Base-by-base conservation (phyloP, 2,329 filamentous ascomycete genomes). In the Phialocephala subalpina region DNA sequence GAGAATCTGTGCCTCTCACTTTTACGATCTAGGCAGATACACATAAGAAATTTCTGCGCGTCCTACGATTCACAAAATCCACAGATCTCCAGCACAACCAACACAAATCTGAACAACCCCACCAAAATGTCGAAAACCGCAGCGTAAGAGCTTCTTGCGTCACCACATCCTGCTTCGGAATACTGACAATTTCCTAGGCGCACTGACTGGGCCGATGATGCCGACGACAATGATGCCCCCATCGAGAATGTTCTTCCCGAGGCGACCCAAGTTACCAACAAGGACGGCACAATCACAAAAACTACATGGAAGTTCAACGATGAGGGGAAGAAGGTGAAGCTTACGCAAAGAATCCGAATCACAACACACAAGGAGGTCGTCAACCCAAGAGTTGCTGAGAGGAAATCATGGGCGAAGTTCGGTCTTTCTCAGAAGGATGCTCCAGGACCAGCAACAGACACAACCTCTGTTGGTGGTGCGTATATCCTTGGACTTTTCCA, bases 281-380 rank as follows among this genome's bases (percentile, higher is more conserved):
- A 97, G 84, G 96, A 99, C 81, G 96, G 97, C 79, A 97, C 93
- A 76, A 97, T 97, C 83, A 99, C 97, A 56, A 92, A 96, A 74
- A 90, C 97, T 77, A 92, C 92, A 70, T 97, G 93, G 84, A 88
- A 90, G 76, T 89, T 93, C 83, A 95, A 97, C 83, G 96, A 99
- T 73, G 88, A 95, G 70, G 92, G 92, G 81, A 94, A 97, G 81
- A 97, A 97, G 82, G 92, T 98, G 78, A 98, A 98, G 87, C 96
- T 94, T 70, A 98, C 94, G 68, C 94, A 96, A 79, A 93, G 94
- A 75, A 95, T 98, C 83, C 93, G 94, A 79, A 93, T 93, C 77
- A 97, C 92, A 69, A 90, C 94, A 73, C 89, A 97, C 81, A 94
- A 93, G 81, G 93, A 97, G 82, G 89, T 92, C 72, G 95, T 99